Percentiles rank a stretch among this genome's conserved stretches.
phyloP scores from a whole-genome alignment of 257 asterid genomes.

The Fraxinus cuspidata region DNA sequence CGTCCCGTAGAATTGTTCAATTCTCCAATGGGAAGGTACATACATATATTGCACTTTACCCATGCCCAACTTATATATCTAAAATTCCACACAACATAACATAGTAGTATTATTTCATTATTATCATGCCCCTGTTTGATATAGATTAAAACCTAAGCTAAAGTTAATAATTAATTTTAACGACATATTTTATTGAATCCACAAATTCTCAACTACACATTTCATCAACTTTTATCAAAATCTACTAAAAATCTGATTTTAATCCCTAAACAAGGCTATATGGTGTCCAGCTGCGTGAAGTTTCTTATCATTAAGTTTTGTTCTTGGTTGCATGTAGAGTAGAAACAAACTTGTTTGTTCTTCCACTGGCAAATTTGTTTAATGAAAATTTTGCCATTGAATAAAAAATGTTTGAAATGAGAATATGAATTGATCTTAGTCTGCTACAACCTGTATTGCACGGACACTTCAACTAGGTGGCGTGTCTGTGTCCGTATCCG shows the following conservation, averaged over 20 bases:
- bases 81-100: not conserved
- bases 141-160: no score
- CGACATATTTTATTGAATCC: no score
- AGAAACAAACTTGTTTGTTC: not conserved
- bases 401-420: not conserved
- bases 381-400: not conserved
- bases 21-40: conserved; percentile 92
- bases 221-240: no score
- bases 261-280: not conserved
- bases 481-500: no score
- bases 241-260: no score
- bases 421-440: not conserved
- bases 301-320: not conserved
- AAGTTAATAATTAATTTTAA: no score
- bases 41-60: conserved; percentile 9
- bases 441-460: not conserved
- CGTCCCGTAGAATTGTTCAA: conserved; percentile 96
- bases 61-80: not conserved
- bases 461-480: no score
- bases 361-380: not conserved
- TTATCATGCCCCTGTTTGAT: not conserved
- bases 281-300: not conserved
- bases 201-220: no score
- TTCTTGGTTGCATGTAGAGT: conserved; percentile 11
- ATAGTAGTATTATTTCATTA: not conserved